Conservation (phyloP, 1,139 yeast species). For the Pichia sp. region DNA sequence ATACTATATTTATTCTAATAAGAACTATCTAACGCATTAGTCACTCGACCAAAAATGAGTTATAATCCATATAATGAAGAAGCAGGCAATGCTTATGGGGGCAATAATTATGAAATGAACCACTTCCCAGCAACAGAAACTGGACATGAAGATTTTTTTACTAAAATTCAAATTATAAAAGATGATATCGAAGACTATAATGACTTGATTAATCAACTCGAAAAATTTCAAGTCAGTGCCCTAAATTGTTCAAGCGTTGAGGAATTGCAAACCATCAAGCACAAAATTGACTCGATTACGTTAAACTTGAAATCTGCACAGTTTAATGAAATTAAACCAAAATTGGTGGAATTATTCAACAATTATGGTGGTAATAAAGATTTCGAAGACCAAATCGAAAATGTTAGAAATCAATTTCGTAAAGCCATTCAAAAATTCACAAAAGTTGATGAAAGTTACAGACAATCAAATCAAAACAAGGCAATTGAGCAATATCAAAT, state of each 20-base stretch:
- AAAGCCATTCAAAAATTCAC: slow-evolving; percentile 81
- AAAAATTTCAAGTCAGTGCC: slow-evolving; percentile 72
- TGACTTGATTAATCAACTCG: slow-evolving; percentile 67
- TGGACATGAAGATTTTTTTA: slow-evolving; percentile 43
- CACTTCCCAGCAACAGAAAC: background rate
- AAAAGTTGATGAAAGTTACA: slow-evolving; percentile 77
- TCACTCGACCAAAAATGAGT: background rate
- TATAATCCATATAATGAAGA: slow-evolving; percentile 8
- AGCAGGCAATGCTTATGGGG: slow-evolving; percentile 18
- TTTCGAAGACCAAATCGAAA: slow-evolving; percentile 86
- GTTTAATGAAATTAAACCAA: slow-evolving; percentile 52
- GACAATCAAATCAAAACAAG: slow-evolving; percentile 76
- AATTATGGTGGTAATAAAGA: slow-evolving; percentile 66
- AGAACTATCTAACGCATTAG: too few species aligned
- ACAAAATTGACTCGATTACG: slow-evolving; percentile 69
- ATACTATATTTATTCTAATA: too few species aligned
- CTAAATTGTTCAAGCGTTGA: slow-evolving; percentile 83
- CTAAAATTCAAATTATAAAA: slow-evolving; percentile 75
- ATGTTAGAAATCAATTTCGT: slow-evolving; percentile 78
- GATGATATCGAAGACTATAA: slow-evolving; percentile 75
- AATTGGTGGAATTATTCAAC: slow-evolving; percentile 72
- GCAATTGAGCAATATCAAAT: slow-evolving; percentile 91
- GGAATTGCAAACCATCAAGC: slow-evolving; percentile 60
- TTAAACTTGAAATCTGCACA: slow-evolving; percentile 78
- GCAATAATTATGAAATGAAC: slow-evolving; percentile 8